Percentiles rank a stretch among this genome's conserved stretches.
phyloP scores from a whole-genome alignment of 352 stramenopile genomes.

The Pythium insidiosum region DNA sequence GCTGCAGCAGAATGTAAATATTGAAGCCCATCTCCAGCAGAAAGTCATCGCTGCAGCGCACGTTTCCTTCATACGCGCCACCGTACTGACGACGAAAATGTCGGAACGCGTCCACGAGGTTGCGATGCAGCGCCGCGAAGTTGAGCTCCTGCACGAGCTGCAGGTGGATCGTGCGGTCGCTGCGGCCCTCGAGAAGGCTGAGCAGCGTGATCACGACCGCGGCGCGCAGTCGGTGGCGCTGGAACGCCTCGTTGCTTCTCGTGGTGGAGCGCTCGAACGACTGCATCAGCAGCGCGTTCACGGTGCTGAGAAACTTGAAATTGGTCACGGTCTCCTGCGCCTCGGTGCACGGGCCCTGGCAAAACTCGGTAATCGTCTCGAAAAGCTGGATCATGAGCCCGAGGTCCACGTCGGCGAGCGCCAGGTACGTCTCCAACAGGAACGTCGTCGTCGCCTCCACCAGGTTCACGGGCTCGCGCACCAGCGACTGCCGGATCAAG shows the following conservation, averaged over 20 bases:
- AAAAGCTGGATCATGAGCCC: slow-evolving; percentile 60
- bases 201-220: slow-evolving; percentile 54
- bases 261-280: slow-evolving; percentile 27
- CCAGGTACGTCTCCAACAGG: slow-evolving; percentile 51
- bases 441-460: slow-evolving; percentile 62
- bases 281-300: slow-evolving; percentile 61
- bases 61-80: slow-evolving; percentile 44
- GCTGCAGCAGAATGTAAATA: slow-evolving; percentile 67
- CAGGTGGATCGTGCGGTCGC: slow-evolving; percentile 39
- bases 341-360: slow-evolving; percentile 65
- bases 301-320: slow-evolving; percentile 68
- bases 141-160: slow-evolving; percentile 72
- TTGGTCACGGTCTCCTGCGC: slow-evolving; percentile 65
- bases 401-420: slow-evolving; percentile 38
- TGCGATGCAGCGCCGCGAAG: slow-evolving; percentile 56
- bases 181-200: slow-evolving; percentile 56
- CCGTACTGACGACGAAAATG: slow-evolving; percentile 34
- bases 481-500: slow-evolving; percentile 34
- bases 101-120: slow-evolving; percentile 46
- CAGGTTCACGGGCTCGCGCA: slow-evolving; percentile 29
- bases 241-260: slow-evolving; percentile 2
- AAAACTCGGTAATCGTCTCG: slow-evolving; percentile 72
- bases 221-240: slow-evolving; percentile 30
- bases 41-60: slow-evolving; percentile 49
- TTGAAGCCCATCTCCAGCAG: slow-evolving; percentile 74